These are phyloP conservation scores for Syzygium malaccense DNA, from an alignment of 441 rosid genomes.

Conservation along the genomic window DNA sequence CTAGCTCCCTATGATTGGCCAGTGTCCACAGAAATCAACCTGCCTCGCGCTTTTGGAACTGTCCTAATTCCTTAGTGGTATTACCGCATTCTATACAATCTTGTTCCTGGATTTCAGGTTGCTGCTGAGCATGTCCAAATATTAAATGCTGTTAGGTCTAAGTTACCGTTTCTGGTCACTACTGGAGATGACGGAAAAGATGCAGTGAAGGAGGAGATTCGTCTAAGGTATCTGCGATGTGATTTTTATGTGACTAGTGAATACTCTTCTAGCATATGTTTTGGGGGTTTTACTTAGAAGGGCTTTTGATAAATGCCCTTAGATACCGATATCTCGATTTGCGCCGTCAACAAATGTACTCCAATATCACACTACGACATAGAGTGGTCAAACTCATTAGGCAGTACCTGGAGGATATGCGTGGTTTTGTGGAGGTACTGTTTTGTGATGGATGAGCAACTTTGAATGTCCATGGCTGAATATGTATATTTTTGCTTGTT, in stretches of 20 bases:
- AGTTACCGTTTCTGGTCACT: conserved; percentile 85
- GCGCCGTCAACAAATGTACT: conserved; percentile 83
- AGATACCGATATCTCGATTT: conserved; percentile 93
- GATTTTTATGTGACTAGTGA: neutral
- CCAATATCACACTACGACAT: conserved; percentile 77
- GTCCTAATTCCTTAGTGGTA: conserved; percentile 4
- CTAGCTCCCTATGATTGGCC: neutral
- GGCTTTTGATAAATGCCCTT: neutral
- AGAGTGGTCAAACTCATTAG: conserved; percentile 83
- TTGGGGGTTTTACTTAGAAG: neutral
- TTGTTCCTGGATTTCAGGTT: conserved; percentile 26
- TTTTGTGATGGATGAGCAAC: neutral
- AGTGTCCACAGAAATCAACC: neutral
- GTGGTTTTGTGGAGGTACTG: conserved; percentile 83
- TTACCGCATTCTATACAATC: conserved; percentile 7
- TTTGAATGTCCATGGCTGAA: neutral
- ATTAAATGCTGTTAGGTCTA: conserved; percentile 71
- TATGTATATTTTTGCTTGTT: conserved; percentile 4
- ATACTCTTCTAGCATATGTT: neutral
- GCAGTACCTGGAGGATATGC: conserved; percentile 72
- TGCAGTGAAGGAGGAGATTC: conserved; percentile 74
- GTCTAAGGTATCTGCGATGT: conserved; percentile 51
- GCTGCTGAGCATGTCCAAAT: conserved; percentile 83
- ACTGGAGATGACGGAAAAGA: conserved; percentile 75
- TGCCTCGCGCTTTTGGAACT: neutral